phyloP scores from a whole-genome alignment of 2,329 filamentous ascomycete genomes.

The Cladosporium sp. region DNA sequence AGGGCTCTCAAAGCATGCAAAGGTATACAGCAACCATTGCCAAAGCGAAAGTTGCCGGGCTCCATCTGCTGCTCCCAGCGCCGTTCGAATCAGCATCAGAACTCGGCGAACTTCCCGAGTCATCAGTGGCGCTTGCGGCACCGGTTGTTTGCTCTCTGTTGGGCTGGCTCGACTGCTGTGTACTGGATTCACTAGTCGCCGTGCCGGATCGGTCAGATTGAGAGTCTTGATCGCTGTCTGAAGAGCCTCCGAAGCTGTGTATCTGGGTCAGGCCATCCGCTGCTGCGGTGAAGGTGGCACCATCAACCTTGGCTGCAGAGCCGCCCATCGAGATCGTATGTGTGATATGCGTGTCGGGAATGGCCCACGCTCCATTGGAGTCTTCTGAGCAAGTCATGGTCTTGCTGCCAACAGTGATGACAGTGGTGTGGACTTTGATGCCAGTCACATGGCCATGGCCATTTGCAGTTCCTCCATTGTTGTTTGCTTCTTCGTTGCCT shows the following conservation, averaged over 20 bases:
- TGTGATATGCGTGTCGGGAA: background rate
- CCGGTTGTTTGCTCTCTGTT: background rate
- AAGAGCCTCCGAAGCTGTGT: background rate
- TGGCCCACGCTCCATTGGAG: slow-evolving; percentile 1
- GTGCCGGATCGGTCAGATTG: background rate
- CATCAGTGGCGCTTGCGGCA: background rate
- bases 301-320: background rate
- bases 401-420: slow-evolving; percentile 7
- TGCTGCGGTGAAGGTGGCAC: slow-evolving; percentile 2
- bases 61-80: background rate
- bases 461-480: too few relatives aligned
- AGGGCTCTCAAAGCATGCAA: background rate
- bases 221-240: too few relatives aligned
- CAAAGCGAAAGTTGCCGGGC: background rate
- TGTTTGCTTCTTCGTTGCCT: too few relatives aligned
- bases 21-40: background rate
- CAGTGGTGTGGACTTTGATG: slow-evolving; percentile 4
- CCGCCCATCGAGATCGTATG: slow-evolving; percentile 1
- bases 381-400: slow-evolving; percentile 1
- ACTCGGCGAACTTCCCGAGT: too few relatives aligned
- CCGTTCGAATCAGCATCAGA: background rate
- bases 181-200: background rate
- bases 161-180: background rate
- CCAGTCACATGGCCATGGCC: background rate
- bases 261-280: background rate